Conservation (phyloP, 2,329 filamentous ascomycete species). For the Penicillium psychrosexuale region DNA sequence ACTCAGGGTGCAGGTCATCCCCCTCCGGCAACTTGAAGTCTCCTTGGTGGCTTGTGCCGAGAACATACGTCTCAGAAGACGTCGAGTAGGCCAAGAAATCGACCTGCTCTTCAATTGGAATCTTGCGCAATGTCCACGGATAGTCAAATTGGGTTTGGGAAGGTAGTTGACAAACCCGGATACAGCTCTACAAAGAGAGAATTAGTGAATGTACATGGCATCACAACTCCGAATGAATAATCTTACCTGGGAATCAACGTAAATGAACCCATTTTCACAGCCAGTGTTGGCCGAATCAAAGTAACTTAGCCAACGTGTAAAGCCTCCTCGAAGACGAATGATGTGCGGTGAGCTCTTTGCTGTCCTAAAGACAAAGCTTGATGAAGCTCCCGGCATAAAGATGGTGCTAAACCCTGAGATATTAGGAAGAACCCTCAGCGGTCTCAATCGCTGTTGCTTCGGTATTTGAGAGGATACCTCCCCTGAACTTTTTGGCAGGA, state of each 20-base stretch:
- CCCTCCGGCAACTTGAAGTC: constrained; percentile 83
- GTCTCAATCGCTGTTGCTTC: constrained; percentile 35
- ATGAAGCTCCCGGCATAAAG: constrained; percentile 75
- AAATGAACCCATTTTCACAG: constrained; percentile 80
- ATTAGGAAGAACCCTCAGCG: constrained; percentile 44
- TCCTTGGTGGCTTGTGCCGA: constrained; percentile 65
- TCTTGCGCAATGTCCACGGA: constrained; percentile 70
- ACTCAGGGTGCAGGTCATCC: constrained; percentile 77
- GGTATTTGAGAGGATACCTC: constrained; percentile 45
- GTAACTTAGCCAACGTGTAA: constrained; percentile 67
- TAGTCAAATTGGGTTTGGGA: constrained; percentile 67
- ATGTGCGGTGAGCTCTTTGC: constrained; percentile 73
- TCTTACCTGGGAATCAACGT: constrained; percentile 61
- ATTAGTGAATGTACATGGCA: constrained; percentile 10
- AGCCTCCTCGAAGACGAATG: constrained; percentile 65
- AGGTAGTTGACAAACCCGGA: constrained; percentile 72
- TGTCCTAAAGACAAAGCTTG: constrained; percentile 79
- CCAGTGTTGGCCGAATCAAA: constrained; percentile 66
- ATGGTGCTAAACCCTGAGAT: constrained; percentile 77
- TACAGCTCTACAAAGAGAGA: constrained; percentile 53
- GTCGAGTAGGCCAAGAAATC: constrained; percentile 73
- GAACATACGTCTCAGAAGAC: constrained; percentile 69
- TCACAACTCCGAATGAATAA: background rate
- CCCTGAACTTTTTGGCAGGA: constrained; percentile 59
- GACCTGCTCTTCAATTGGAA: constrained; percentile 67